phyloP scores from a whole-genome alignment of 2,329 filamentous ascomycete genomes.

The Pseudocercospora fuligena region DNA sequence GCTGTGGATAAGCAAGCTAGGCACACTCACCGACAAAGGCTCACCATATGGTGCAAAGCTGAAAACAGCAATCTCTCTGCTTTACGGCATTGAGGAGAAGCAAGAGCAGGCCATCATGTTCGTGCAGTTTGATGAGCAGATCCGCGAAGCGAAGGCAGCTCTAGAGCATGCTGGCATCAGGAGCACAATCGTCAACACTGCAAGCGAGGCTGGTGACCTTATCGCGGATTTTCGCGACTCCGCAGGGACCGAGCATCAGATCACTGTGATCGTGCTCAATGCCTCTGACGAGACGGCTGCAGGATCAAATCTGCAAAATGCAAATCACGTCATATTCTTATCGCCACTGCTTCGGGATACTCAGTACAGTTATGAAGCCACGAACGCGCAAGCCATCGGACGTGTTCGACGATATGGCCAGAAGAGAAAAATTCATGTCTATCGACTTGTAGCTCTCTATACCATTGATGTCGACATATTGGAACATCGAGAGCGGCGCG shows the following conservation, averaged over 20 bases:
- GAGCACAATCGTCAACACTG: slow-evolving; percentile 45
- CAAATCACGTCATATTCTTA: slow-evolving; percentile 69
- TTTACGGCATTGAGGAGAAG: slow-evolving; percentile 44
- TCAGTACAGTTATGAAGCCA: slow-evolving; percentile 60
- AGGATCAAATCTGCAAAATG: slow-evolving; percentile 64
- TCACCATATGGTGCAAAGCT: slow-evolving; percentile 53
- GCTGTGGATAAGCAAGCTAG: slow-evolving; percentile 45
- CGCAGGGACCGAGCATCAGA: slow-evolving; percentile 26
- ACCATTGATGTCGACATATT: slow-evolving; percentile 56
- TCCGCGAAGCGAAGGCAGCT: slow-evolving; percentile 44
- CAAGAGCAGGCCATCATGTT: slow-evolving; percentile 62
- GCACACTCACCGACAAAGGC: slow-evolving; percentile 29
- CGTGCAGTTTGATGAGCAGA: slow-evolving; percentile 56
- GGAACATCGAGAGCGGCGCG: slow-evolving; percentile 48
- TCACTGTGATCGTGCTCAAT: slow-evolving; percentile 62
- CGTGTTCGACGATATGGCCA: slow-evolving; percentile 65
- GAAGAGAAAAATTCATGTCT: slow-evolving; percentile 61
- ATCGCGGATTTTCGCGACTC: slow-evolving; percentile 32
- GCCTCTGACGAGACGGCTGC: slow-evolving; percentile 62
- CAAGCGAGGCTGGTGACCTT: slow-evolving; percentile 25
- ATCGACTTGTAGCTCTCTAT: slow-evolving; percentile 82
- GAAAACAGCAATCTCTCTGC: slow-evolving; percentile 50
- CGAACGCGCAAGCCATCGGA: slow-evolving; percentile 68
- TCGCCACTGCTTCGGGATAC: slow-evolving; percentile 58
- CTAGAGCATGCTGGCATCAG: slow-evolving; percentile 40